These are phyloP conservation scores for Gynandropsis gynandra DNA, from an alignment of 345 rosid species.

Conservation along the genomic window DNA sequence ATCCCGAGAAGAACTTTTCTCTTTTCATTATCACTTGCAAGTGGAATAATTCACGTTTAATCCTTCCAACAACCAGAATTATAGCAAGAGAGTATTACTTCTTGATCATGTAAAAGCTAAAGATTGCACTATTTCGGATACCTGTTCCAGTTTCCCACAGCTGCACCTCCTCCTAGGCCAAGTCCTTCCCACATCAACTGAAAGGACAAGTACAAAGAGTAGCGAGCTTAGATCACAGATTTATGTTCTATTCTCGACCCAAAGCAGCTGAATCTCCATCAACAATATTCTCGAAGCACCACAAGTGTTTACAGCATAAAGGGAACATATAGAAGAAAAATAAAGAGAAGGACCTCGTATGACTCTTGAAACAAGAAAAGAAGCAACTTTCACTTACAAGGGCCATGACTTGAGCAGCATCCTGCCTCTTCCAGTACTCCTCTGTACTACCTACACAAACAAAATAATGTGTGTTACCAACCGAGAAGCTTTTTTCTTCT, in stretches of 20 bases:
- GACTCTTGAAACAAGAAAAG: conserved; percentile 10
- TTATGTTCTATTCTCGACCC: not conserved
- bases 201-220: conserved; percentile 8
- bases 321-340: not conserved
- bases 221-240: conserved; percentile 6
- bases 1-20: conserved; percentile 74
- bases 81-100: not conserved
- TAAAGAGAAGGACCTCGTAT: not conserved
- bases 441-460: conserved; percentile 65
- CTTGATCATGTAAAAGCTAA: not conserved
- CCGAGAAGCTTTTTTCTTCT: not conserved
- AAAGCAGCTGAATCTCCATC: not conserved
- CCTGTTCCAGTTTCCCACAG: conserved; percentile 85
- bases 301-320: not conserved
- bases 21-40: conserved; percentile 44
- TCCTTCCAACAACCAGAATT: not conserved
- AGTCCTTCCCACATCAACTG: conserved; percentile 94
- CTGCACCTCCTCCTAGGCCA: conserved; percentile 71
- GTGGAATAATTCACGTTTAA: not conserved
- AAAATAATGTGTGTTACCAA: conserved; percentile 4
- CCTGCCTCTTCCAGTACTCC: conserved; percentile 81
- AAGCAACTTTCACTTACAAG: conserved; percentile 42
- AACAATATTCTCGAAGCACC: not conserved
- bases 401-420: conserved; percentile 81
- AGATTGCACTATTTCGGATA: conserved; percentile 15